Conservation (phyloP, 225 moss, liverwort and hornwort species). For the Marchantia polymorpha region DNA sequence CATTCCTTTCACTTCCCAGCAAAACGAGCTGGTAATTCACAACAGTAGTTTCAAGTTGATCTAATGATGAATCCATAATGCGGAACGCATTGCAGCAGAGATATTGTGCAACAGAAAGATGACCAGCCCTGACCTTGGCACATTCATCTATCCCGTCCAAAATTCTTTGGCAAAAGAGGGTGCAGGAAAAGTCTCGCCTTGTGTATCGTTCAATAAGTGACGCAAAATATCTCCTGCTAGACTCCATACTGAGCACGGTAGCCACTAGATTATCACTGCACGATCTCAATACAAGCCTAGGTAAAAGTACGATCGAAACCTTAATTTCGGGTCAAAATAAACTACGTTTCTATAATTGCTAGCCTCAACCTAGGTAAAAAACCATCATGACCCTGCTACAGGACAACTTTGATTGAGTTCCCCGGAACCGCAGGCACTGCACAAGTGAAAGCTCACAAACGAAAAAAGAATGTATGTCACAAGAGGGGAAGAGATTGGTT, state of each 20-base stretch:
- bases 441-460: slow-evolving; percentile 13
- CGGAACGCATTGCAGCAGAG: too few relatives aligned
- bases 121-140: not conserved
- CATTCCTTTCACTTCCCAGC: too few relatives aligned
- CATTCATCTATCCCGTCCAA: not conserved
- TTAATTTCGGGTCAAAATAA: not conserved
- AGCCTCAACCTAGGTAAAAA: not conserved
- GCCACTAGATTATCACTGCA: not conserved
- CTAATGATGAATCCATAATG: too few relatives aligned
- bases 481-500: slow-evolving; percentile 17
- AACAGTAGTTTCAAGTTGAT: too few relatives aligned
- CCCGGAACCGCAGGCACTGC: slow-evolving; percentile 2
- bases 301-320: not conserved
- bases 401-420: not conserved
- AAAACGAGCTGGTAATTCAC: too few relatives aligned
- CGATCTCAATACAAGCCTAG: not conserved
- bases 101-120: not conserved
- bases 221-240: not conserved
- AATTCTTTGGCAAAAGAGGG: not conserved
- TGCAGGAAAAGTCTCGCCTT: not conserved
- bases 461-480: slow-evolving; percentile 14
- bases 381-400: slow-evolving; percentile 6
- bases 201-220: not conserved
- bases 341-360: not conserved
- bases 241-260: not conserved